phyloP scores from a whole-genome alignment of 1,284 basidiomycete genomes.

The Apiotrichum veenhuisii region DNA sequence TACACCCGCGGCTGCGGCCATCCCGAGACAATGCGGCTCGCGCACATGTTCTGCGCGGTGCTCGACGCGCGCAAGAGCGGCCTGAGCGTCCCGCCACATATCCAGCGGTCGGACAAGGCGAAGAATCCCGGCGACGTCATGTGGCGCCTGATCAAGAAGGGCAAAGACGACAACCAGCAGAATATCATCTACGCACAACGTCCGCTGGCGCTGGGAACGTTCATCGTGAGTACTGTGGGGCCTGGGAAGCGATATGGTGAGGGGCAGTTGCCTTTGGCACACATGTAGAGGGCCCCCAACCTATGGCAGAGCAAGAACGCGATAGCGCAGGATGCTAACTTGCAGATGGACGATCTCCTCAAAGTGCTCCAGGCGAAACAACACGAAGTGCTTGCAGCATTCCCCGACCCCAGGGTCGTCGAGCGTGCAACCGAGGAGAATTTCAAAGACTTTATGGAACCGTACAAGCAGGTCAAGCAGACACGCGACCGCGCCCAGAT shows the following conservation, averaged over 20 bases:
- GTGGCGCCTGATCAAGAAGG: slow-evolving; percentile 34
- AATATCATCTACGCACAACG: slow-evolving; percentile 9
- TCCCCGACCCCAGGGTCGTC: slow-evolving; percentile 12
- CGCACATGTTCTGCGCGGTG: slow-evolving; percentile 36
- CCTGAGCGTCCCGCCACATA: slow-evolving; percentile 22
- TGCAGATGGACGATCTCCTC: slow-evolving; percentile 33
- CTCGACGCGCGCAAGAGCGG: slow-evolving; percentile 42
- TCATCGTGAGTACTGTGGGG: slow-evolving; percentile 38
- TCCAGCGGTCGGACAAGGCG: slow-evolving; percentile 17
- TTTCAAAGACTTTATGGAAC: neutral
- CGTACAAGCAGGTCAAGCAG: neutral
- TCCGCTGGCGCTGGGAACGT: slow-evolving; percentile 13
- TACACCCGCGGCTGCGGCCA: slow-evolving; percentile 32
- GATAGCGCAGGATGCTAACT: too few species aligned
- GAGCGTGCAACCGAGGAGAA: neutral
- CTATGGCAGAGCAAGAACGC: too few species aligned
- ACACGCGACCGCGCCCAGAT: neutral
- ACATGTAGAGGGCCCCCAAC: too few species aligned
- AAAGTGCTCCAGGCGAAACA: slow-evolving; percentile 10
- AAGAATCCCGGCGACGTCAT: slow-evolving; percentile 19
- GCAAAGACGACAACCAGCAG: slow-evolving; percentile 9
- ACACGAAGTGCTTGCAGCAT: slow-evolving; percentile 19
- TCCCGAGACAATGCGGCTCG: slow-evolving; percentile 30
- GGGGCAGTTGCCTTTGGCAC: too few species aligned
- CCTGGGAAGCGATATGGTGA: too few species aligned